Conservation (phyloP, 495 filamentous ascomycete species). For the Penicillium desertorum region DNA sequence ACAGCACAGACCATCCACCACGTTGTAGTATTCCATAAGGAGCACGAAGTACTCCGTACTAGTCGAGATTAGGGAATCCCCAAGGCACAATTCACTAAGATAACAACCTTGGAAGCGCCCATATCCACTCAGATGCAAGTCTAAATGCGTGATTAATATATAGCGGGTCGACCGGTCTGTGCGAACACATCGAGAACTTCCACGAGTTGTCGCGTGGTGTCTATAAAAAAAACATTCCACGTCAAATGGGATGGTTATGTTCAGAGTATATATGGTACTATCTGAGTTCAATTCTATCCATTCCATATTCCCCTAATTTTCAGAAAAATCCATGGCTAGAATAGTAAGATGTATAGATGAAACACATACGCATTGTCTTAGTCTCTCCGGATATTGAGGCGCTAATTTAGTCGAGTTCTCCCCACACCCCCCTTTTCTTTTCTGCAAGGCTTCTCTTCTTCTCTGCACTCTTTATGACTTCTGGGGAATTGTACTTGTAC, state of each 20-base stretch:
- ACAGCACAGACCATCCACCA: not conserved
- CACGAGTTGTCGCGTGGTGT: not conserved
- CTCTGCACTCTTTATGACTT: not conserved
- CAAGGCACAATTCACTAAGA: not conserved
- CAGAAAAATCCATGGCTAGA: not conserved
- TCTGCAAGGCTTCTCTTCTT: slow-evolving; percentile 5
- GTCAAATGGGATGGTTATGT: not conserved
- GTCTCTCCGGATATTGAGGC: slow-evolving; percentile 6
- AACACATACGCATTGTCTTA: slow-evolving; percentile 1
- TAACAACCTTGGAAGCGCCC: not conserved
- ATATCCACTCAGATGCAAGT: not conserved
- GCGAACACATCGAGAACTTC: not conserved
- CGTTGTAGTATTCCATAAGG: too few relatives aligned
- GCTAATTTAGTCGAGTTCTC: slow-evolving; percentile 1
- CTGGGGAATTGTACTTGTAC: not conserved
- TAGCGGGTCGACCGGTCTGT: slow-evolving; percentile 3
- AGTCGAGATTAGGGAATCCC: too few relatives aligned
- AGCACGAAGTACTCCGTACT: too few relatives aligned
- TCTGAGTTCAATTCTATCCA: not conserved
- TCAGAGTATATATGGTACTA: not conserved
- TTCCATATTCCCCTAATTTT: not conserved
- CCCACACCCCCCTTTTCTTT: slow-evolving; percentile 9
- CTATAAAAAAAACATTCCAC: not conserved
- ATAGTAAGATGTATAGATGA: not conserved
- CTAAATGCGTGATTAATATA: slow-evolving; percentile 3